These are phyloP conservation scores for Coleophoma cylindrospora DNA, from an alignment of 2,329 filamentous ascomycete genomes.

Conservation along the genomic window DNA sequence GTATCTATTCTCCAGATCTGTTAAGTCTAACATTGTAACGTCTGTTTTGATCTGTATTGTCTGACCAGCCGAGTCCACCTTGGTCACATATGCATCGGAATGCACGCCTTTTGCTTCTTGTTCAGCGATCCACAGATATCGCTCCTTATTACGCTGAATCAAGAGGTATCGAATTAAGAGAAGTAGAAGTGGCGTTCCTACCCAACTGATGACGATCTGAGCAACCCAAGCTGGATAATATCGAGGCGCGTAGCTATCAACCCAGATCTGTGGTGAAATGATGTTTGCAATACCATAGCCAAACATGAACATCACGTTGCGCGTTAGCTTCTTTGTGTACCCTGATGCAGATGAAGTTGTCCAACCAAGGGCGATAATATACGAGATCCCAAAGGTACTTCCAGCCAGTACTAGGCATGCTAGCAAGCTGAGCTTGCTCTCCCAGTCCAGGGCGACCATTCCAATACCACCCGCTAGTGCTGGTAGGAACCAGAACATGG, in stretches of 20 bases:
- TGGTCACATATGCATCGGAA: slow-evolving; percentile 19
- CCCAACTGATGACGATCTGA: slow-evolving; percentile 29
- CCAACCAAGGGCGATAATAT: slow-evolving; percentile 31
- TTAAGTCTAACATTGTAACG: slow-evolving; percentile 31
- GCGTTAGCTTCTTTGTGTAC: slow-evolving; percentile 26
- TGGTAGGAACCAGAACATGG: slow-evolving; percentile 25
- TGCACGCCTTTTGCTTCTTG: slow-evolving; percentile 12
- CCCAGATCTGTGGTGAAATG: slow-evolving; percentile 27
- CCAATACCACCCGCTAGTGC: slow-evolving; percentile 25
- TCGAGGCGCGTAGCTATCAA: slow-evolving; percentile 20
- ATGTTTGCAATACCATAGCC: slow-evolving; percentile 23
- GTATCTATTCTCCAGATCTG: slow-evolving; percentile 33
- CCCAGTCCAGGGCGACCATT: slow-evolving; percentile 27
- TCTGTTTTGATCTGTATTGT: slow-evolving; percentile 27
- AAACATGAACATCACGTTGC: slow-evolving; percentile 27
- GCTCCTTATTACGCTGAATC: slow-evolving; percentile 24
- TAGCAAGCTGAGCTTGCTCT: slow-evolving; percentile 23
- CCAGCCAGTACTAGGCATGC: slow-evolving; percentile 27
- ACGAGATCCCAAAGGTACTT: slow-evolving; percentile 29
- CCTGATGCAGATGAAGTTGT: slow-evolving; percentile 28
- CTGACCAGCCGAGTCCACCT: slow-evolving; percentile 27
- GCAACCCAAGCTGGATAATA: slow-evolving; percentile 29
- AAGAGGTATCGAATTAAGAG: slow-evolving; percentile 29
- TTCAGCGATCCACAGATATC: slow-evolving; percentile 23
- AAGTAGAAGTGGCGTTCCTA: slow-evolving; percentile 28